Evolutionary conservation across 129 eudicot species (phyloP).

Genomic region (Centrapalus pauciflorus): DNA sequence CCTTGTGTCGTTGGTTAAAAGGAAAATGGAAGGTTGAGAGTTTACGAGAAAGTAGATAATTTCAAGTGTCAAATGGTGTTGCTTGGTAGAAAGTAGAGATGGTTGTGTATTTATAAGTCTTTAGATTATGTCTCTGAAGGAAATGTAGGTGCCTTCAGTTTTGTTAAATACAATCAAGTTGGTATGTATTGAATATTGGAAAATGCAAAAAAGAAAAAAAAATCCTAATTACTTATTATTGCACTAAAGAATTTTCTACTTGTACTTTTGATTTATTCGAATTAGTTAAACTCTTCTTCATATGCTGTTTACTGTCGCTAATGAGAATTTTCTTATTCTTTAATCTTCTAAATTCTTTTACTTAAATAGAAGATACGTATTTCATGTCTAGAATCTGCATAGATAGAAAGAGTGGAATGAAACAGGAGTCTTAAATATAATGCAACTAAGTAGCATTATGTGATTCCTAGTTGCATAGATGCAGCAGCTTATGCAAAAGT

Average conservation of each 20-base stretch:
- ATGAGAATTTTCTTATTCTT: too few species aligned
- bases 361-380: too few species aligned
- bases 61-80: background rate
- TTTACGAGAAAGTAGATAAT: background rate
- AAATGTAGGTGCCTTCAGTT: background rate
- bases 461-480: background rate
- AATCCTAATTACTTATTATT: background rate
- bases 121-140: slow-evolving; percentile 1
- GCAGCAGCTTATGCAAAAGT: background rate
- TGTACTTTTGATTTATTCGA: too few species aligned
- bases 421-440: too few species aligned
- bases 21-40: slow-evolving; percentile 12
- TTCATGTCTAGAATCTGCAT: too few species aligned
- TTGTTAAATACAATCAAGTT: background rate
- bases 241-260: too few species aligned
- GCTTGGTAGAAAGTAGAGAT: slow-evolving; percentile 1
- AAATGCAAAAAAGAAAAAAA: background rate
- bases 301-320: too few species aligned
- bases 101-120: background rate
- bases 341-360: too few species aligned
- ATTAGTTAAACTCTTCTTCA: too few species aligned
- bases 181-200: background rate
- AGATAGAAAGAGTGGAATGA: too few species aligned
- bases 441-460: too few species aligned
- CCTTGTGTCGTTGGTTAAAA: slow-evolving; percentile 11